phyloP scores from a whole-genome alignment of 768 basidiomycete genomes.

The Candolleomyces aberdarensis region DNA sequence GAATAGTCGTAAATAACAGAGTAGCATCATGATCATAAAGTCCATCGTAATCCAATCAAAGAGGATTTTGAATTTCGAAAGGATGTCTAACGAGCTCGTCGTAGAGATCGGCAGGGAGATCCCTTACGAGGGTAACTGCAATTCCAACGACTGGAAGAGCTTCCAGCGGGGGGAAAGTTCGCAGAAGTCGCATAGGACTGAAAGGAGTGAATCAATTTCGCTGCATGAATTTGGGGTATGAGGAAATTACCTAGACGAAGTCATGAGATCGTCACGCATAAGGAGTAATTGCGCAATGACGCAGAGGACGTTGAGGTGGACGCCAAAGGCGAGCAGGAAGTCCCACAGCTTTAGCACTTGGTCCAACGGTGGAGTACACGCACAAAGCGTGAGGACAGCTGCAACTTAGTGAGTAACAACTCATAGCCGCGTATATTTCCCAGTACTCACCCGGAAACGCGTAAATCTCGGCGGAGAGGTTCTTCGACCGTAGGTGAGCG shows the following conservation, averaged over 20 bases:
- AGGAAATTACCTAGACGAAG: slow-evolving; percentile 74
- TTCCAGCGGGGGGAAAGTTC: slow-evolving; percentile 91
- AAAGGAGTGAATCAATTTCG: neutral
- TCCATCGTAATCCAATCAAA: neutral
- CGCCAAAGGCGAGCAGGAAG: slow-evolving; percentile 93
- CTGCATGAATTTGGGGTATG: neutral
- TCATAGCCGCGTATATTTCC: neutral
- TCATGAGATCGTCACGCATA: slow-evolving; percentile 89
- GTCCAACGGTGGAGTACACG: slow-evolving; percentile 93
- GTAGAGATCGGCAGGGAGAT: slow-evolving; percentile 83
- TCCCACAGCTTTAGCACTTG: slow-evolving; percentile 97
- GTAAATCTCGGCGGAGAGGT: slow-evolving; percentile 93
- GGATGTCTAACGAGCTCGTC: slow-evolving; percentile 89
- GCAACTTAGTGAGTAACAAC: neutral
- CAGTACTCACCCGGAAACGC: slow-evolving; percentile 86
- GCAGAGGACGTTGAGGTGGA: slow-evolving; percentile 94
- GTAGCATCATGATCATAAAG: no score
- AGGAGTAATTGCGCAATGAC: slow-evolving; percentile 93
- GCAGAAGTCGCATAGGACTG: slow-evolving; percentile 92
- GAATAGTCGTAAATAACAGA: neutral
- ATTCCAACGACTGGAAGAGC: slow-evolving; percentile 87
- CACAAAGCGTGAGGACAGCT: slow-evolving; percentile 95
- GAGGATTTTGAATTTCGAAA: slow-evolving; percentile 47
- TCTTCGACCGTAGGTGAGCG: slow-evolving; percentile 78
- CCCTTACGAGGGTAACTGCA: slow-evolving; percentile 90